phyloP scores from a whole-genome alignment of 2,329 filamentous ascomycete genomes.

The Phoma herbarum region DNA sequence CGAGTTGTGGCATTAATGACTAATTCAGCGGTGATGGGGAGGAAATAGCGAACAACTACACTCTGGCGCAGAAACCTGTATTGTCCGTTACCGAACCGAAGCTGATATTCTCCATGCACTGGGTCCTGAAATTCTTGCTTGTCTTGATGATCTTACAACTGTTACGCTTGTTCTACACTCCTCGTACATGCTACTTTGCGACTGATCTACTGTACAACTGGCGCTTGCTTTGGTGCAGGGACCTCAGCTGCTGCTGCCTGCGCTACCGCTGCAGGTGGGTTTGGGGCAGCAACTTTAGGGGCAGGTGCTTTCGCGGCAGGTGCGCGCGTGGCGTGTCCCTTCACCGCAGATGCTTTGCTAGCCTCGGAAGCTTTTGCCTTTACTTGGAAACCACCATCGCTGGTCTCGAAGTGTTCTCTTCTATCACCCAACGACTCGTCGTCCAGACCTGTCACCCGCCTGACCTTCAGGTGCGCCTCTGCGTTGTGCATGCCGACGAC shows the following conservation, averaged over 20 bases:
- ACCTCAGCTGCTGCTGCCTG: constrained; percentile 9
- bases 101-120: no score
- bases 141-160: constrained; percentile 16
- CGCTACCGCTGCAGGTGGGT: constrained; percentile 4
- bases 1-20: no score
- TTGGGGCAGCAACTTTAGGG: constrained; percentile 5
- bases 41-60: no score
- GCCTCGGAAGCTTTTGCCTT: not conserved
- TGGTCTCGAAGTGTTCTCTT: constrained; percentile 19
- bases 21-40: no score
- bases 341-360: not conserved
- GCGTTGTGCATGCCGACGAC: constrained; percentile 49
- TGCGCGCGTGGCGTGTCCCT: no score
- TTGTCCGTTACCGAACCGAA: no score
- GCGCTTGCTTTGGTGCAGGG: constrained; percentile 5
- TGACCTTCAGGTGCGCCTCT: constrained; percentile 36
- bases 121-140: not conserved
- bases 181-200: constrained; percentile 1
- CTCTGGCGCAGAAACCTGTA: no score
- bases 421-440: constrained; percentile 30
- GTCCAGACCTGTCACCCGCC: constrained; percentile 36
- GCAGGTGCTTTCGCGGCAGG: constrained; percentile 1
- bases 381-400: constrained; percentile 11
- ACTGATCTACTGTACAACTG: constrained; percentile 12
- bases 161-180: constrained; percentile 11